phyloP scores from a whole-genome alignment of 1,284 basidiomycete genomes.

The Trichosporon coremiiforme region DNA sequence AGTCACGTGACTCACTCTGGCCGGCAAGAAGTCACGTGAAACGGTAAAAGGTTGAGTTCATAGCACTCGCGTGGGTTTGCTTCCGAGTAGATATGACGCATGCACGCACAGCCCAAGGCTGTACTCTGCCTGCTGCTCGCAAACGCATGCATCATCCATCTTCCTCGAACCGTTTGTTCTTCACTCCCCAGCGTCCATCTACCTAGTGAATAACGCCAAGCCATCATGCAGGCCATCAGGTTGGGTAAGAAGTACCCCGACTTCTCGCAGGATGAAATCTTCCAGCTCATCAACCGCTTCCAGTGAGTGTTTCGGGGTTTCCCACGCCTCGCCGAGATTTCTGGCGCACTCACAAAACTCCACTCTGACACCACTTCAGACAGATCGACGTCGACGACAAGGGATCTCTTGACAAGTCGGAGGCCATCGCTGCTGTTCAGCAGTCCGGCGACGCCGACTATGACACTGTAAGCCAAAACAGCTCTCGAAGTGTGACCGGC shows the following conservation, averaged over 20 bases:
- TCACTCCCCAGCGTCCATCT: conserved; percentile 2
- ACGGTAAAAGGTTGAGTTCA: too few relatives aligned
- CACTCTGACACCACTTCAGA: conserved; percentile 57
- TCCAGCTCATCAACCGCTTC: conserved; percentile 87
- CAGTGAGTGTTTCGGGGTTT: conserved; percentile 65
- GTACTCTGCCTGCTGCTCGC: background rate
- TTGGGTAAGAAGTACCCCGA: conserved; percentile 93
- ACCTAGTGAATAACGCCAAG: background rate
- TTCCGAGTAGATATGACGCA: conserved; percentile 15
- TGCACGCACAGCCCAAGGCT: conserved; percentile 13
- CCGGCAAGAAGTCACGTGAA: too few relatives aligned
- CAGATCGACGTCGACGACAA: conserved; percentile 79
- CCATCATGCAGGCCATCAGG: conserved; percentile 59
- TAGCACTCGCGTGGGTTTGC: conserved; percentile 2
- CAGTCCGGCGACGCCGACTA: conserved; percentile 78
- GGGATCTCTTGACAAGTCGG: conserved; percentile 79
- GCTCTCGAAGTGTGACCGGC: conserved; percentile 37
- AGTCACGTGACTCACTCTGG: background rate
- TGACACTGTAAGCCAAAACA: conserved; percentile 69
- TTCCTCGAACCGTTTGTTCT: background rate
- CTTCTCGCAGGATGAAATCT: conserved; percentile 87
- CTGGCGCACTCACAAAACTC: background rate
- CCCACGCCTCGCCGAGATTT: conserved; percentile 24
- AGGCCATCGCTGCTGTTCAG: conserved; percentile 75
- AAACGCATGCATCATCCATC: conserved; percentile 9